Conservation (phyloP, 1,139 yeast species). For the Wickerhamomyces sp. region DNA sequence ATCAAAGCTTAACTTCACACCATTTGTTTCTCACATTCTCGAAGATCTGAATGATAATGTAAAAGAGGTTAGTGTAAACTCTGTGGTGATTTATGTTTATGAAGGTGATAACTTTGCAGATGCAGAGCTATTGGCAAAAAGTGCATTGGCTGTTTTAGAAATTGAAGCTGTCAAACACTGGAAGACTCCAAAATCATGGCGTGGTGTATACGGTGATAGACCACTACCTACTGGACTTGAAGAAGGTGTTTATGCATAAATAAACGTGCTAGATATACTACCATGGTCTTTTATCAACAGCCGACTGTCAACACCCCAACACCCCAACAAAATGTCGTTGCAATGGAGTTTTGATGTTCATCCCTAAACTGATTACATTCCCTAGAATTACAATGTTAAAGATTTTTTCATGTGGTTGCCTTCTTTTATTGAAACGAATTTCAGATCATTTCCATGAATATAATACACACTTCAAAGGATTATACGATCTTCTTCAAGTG, state of each 20-base stretch:
- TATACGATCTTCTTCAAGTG: too few relatives aligned
- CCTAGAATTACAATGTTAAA: too few relatives aligned
- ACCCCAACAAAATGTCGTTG: too few relatives aligned
- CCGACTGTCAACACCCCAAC: too few relatives aligned
- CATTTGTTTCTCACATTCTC: slow-evolving; percentile 6
- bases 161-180: slow-evolving; percentile 20
- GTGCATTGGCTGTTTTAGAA: slow-evolving; percentile 21
- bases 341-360: too few relatives aligned
- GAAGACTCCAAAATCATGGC: slow-evolving; percentile 68
- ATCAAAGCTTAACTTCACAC: slow-evolving; percentile 6
- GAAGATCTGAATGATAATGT: slow-evolving; percentile 1
- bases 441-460: too few relatives aligned
- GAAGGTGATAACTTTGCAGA: slow-evolving; percentile 88
- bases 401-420: too few relatives aligned
- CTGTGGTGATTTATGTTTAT: slow-evolving; percentile 49
- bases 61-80: slow-evolving; percentile 2
- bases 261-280: too few relatives aligned
- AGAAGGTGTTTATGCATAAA: slow-evolving; percentile 43
- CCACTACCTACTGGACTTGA: slow-evolving; percentile 66
- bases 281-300: too few relatives aligned
- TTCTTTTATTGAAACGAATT: too few relatives aligned
- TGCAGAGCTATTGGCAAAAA: slow-evolving; percentile 53
- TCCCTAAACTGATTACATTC: too few relatives aligned
- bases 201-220: slow-evolving; percentile 73
- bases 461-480: too few relatives aligned